These are phyloP conservation scores for Eutrema heterophyllum DNA, from an alignment of 345 rosid genomes.

Conservation along the genomic window DNA sequence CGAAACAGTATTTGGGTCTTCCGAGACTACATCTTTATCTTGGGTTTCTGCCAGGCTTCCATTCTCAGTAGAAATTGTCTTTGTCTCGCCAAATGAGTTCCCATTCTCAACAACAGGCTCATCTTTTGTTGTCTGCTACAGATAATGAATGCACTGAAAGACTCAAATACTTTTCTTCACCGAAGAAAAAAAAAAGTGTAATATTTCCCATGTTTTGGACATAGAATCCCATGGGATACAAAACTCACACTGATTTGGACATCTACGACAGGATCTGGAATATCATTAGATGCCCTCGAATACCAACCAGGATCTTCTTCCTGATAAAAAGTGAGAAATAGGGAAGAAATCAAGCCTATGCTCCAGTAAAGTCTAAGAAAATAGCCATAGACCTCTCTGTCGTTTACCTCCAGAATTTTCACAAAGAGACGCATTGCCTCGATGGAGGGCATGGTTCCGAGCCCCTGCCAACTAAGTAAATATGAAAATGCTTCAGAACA, in stretches of 20 bases:
- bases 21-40: constrained; percentile 92
- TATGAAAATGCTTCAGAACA: constrained; percentile 23
- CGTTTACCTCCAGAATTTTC: constrained; percentile 86
- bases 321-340: constrained; percentile 34
- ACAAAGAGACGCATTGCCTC: constrained; percentile 99
- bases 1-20: constrained; percentile 66
- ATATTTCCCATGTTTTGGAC: neutral
- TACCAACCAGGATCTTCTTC: constrained; percentile 99
- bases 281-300: constrained; percentile 74
- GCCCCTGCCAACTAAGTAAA: constrained; percentile 87
- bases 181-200: neutral
- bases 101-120: constrained; percentile 62
- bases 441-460: constrained; percentile 83
- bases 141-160: constrained; percentile 14
- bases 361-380: neutral
- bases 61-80: constrained; percentile 63
- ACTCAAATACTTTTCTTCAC: constrained; percentile 12
- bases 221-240: constrained; percentile 4
- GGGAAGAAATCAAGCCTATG: constrained; percentile 13
- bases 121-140: constrained; percentile 53
- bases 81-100: constrained; percentile 54
- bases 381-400: constrained; percentile 18
- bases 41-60: constrained; percentile 61
- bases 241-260: constrained; percentile 63
- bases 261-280: constrained; percentile 62